These are phyloP conservation scores for Atkinsonella texensis DNA, from an alignment of 2,329 filamentous ascomycete species.

Conservation along the genomic window DNA sequence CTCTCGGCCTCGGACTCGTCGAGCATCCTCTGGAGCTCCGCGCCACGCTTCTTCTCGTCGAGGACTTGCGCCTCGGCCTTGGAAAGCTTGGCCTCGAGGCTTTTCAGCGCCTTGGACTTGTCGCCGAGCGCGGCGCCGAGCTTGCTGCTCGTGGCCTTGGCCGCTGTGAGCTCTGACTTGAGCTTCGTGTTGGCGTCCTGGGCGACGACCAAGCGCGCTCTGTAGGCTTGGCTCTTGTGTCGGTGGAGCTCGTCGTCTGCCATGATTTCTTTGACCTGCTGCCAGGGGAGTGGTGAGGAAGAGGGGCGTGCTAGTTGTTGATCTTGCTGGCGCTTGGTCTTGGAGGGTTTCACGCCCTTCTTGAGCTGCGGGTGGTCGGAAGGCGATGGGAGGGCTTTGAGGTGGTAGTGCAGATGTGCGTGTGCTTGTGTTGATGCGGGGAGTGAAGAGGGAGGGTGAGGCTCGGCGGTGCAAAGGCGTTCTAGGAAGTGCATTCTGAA, in stretches of 20 bases:
- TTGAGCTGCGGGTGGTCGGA: too few relatives aligned
- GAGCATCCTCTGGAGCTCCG: not conserved
- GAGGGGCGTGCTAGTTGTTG: too few relatives aligned
- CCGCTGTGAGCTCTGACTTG: not conserved
- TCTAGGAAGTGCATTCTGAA: not conserved
- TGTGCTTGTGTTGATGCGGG: not conserved
- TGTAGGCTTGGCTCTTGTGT: not conserved
- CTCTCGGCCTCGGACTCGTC: not conserved
- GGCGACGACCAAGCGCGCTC: not conserved
- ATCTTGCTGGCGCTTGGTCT: not conserved
- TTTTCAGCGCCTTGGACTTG: not conserved
- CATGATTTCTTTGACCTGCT: slow-evolving; percentile 1
- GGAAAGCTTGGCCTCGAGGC: not conserved
- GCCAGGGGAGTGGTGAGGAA: not conserved
- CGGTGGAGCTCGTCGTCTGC: not conserved
- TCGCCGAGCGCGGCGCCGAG: not conserved
- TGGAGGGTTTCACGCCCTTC: too few relatives aligned
- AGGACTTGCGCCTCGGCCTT: not conserved
- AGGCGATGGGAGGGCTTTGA: not conserved
- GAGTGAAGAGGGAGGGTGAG: not conserved
- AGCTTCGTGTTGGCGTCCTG: not conserved
- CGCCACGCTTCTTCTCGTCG: not conserved
- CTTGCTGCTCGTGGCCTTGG: not conserved
- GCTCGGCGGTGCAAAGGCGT: not conserved
- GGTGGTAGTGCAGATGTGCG: not conserved